These are phyloP conservation scores for Hydnomerulius pinastri DNA, from an alignment of 768 basidiomycete genomes.

Conservation along the genomic window DNA sequence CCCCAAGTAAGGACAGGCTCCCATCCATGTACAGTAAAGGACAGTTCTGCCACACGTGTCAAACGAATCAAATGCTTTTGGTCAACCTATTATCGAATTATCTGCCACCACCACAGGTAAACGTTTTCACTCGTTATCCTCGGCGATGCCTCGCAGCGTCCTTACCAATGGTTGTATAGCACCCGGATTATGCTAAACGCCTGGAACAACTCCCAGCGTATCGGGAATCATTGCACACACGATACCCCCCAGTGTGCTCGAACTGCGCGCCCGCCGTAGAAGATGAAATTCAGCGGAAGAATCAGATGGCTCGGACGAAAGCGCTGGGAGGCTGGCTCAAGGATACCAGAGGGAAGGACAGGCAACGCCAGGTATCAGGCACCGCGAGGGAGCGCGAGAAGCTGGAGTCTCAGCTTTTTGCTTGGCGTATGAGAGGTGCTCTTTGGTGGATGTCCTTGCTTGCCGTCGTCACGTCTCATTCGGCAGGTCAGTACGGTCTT, in stretches of 20 bases:
- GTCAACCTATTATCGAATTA: constrained; percentile 89
- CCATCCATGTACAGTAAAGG: constrained; percentile 57
- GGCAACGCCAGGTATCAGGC: constrained; percentile 48
- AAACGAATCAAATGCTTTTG: constrained; percentile 89
- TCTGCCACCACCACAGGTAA: constrained; percentile 74
- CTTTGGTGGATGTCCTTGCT: constrained; percentile 60
- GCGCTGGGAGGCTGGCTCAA: constrained; percentile 74
- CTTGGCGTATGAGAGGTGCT: constrained; percentile 71
- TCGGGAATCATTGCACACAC: constrained; percentile 67
- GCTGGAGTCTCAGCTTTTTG: constrained; percentile 49
- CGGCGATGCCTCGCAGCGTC: neutral
- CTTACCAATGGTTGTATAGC: constrained; percentile 44
- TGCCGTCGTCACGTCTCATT: constrained; percentile 42
- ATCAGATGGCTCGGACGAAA: constrained; percentile 78
- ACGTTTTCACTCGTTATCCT: constrained; percentile 25
- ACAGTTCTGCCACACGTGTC: constrained; percentile 85
- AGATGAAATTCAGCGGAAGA: constrained; percentile 74
- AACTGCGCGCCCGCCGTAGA: constrained; percentile 78
- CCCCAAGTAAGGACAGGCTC: constrained; percentile 67
- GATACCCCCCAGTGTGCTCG: constrained; percentile 87
- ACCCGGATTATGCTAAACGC: constrained; percentile 67
- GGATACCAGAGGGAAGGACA: constrained; percentile 65
- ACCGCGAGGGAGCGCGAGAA: constrained; percentile 44
- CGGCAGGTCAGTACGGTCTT: constrained; percentile 43
- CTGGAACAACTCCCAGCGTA: constrained; percentile 70